These are phyloP conservation scores for Malus asiatica DNA, from an alignment of 306 rosid genomes.

Conservation along the genomic window DNA sequence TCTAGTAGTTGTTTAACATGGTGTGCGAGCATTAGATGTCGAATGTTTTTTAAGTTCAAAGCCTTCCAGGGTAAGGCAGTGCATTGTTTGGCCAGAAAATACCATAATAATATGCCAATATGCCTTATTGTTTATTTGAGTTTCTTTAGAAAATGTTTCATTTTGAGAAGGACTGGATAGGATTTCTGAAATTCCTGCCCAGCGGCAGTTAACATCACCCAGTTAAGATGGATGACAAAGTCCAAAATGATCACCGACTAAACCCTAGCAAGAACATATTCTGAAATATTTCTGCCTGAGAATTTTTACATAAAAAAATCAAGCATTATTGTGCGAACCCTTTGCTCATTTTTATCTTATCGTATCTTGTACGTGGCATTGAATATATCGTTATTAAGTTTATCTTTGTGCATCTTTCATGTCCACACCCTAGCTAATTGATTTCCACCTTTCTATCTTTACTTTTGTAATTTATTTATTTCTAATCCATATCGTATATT, in stretches of 20 bases:
- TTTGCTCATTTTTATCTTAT: slow-evolving; percentile 4
- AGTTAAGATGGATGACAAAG: neutral
- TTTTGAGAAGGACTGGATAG: neutral
- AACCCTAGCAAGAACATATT: neutral
- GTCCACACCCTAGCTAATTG: neutral
- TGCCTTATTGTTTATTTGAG: too few relatives aligned
- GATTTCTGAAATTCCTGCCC: neutral
- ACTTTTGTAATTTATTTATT: neutral
- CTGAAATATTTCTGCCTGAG: neutral
- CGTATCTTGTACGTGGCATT: neutral
- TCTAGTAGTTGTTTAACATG: neutral
- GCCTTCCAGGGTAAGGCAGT: too few relatives aligned
- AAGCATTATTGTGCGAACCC: neutral
- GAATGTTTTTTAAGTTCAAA: too few relatives aligned
- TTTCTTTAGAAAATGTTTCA: neutral
- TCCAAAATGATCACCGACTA: neutral
- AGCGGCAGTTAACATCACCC: neutral
- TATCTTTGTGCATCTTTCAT: slow-evolving; percentile 12
- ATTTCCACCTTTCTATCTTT: neutral
- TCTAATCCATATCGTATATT: neutral
- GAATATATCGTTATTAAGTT: neutral
- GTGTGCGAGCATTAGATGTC: neutral
- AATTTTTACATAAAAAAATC: neutral
- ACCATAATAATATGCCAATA: too few relatives aligned
- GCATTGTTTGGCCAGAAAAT: too few relatives aligned